Conservation (phyloP, 2,329 filamentous ascomycete genomes). For the Claviceps sp. region DNA sequence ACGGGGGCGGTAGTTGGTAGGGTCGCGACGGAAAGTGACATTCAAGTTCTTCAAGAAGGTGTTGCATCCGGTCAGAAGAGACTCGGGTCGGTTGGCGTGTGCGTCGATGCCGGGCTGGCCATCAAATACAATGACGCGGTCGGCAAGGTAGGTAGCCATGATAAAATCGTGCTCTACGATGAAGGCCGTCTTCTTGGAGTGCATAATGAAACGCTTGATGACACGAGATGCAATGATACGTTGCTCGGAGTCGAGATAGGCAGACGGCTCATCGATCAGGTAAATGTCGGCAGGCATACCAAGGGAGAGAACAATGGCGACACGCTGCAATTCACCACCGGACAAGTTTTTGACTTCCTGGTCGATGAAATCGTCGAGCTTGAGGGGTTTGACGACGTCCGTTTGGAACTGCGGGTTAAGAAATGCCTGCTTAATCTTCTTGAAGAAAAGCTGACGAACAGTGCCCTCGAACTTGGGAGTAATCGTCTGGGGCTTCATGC, state of each 20-base stretch:
- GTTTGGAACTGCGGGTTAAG: conserved; percentile 97
- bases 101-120: conserved; percentile 81
- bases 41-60: conserved; percentile 91
- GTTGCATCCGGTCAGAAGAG: conserved; percentile 90
- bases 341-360: conserved; percentile 99
- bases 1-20: conserved; percentile 87
- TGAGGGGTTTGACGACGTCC: conserved; percentile 98
- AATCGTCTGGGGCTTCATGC: conserved; percentile 99
- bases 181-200: conserved; percentile 98
- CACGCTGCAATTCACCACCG: conserved; percentile 98
- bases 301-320: conserved; percentile 92
- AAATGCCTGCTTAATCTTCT: conserved; percentile 97
- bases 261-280: conserved; percentile 92
- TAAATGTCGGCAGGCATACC: conserved; percentile 96
- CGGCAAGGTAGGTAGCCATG: conserved; percentile 68
- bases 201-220: conserved; percentile 99
- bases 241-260: conserved; percentile 97
- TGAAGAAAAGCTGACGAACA: conserved; percentile 96
- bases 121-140: conserved; percentile 97
- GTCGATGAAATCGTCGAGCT: conserved; percentile 97
- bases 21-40: conserved; percentile 96
- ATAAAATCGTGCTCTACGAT: conserved; percentile 99
- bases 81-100: conserved; percentile 81
- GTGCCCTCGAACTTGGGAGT: conserved; percentile 97
- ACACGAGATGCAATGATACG: conserved; percentile 94